Evolutionary conservation across 768 basidiomycete species (phyloP).

Genomic region (Heimioporus sp.): DNA sequence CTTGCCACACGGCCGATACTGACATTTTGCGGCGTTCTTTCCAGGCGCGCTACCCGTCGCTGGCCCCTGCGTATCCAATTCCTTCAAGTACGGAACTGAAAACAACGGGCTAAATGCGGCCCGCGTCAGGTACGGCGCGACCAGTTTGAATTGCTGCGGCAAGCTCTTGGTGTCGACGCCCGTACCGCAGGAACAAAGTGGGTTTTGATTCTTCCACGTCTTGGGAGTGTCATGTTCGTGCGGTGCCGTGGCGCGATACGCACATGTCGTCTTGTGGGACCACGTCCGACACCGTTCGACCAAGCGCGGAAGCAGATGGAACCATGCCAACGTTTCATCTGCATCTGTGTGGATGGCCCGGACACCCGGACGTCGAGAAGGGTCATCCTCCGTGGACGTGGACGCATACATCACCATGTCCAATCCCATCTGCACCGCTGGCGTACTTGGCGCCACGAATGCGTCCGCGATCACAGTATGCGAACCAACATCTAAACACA

Average conservation of each 20-base stretch:
- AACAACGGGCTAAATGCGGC: slow-evolving; percentile 55
- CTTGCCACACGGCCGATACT: slow-evolving; percentile 6
- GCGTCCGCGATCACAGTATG: slow-evolving; percentile 48
- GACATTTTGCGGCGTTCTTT: not conserved
- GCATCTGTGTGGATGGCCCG: slow-evolving; percentile 7
- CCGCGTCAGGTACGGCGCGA: slow-evolving; percentile 44
- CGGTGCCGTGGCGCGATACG: slow-evolving; percentile 2
- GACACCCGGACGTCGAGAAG: slow-evolving; percentile 5
- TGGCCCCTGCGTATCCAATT: not conserved
- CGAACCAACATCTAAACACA: slow-evolving; percentile 43
- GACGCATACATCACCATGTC: not conserved
- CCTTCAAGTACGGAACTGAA: slow-evolving; percentile 46
- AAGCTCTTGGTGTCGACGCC: slow-evolving; percentile 12
- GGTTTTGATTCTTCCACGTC: slow-evolving; percentile 1
- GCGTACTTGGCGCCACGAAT: slow-evolving; percentile 39
- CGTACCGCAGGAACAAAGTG: slow-evolving; percentile 14
- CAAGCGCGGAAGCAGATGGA: slow-evolving; percentile 47
- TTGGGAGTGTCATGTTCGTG: no score
- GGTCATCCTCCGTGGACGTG: not conserved
- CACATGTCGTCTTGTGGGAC: slow-evolving; percentile 45
- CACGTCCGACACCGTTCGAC: slow-evolving; percentile 55
- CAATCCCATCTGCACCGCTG: not conserved
- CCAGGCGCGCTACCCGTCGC: no score
- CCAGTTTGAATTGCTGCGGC: slow-evolving; percentile 36
- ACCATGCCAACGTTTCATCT: slow-evolving; percentile 39